A percentile compares a stretch with the other conserved stretches of the same genome.
These are phyloP conservation scores for Pestalotiopsis sp. DNA, from an alignment of 2,329 filamentous ascomycete species.

Conservation along the genomic window DNA sequence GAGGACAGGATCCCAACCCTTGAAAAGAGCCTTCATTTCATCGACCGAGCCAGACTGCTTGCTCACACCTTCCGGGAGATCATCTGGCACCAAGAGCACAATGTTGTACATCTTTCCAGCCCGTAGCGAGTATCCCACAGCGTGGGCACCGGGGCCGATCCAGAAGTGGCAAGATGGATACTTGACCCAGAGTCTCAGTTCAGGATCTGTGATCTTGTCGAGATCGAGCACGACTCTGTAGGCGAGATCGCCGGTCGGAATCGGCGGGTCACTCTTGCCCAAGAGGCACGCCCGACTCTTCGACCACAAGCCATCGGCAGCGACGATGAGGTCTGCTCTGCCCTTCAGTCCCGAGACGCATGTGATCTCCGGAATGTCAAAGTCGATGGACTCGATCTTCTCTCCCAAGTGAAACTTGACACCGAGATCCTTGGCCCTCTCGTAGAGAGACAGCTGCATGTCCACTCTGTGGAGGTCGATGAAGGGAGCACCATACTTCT, in stretches of 20 bases:
- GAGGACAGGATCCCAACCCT: conserved; percentile 65
- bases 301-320: conserved; percentile 68
- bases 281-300: conserved; percentile 53
- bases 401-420: conserved; percentile 52
- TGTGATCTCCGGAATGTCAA: conserved; percentile 44
- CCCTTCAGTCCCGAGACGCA: conserved; percentile 39
- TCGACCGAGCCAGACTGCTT: conserved; percentile 55
- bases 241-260: conserved; percentile 65
- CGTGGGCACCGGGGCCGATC: conserved; percentile 64
- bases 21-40: conserved; percentile 64
- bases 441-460: conserved; percentile 55
- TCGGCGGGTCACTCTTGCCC: conserved; percentile 46
- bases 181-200: conserved; percentile 54
- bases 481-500: conserved; percentile 60
- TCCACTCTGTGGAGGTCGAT: conserved; percentile 65
- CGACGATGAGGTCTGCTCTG: conserved; percentile 60
- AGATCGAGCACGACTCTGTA: conserved; percentile 62
- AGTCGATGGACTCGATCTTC: conserved; percentile 49
- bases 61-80: conserved; percentile 56
- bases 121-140: conserved; percentile 63
- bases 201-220: conserved; percentile 52
- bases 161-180: conserved; percentile 61
- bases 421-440: conserved; percentile 54
- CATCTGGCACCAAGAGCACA: conserved; percentile 66
- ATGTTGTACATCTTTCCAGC: conserved; percentile 65